These are phyloP conservation scores for Exophiala spinifera DNA, from an alignment of 2,329 filamentous ascomycete genomes.

Conservation along the genomic window DNA sequence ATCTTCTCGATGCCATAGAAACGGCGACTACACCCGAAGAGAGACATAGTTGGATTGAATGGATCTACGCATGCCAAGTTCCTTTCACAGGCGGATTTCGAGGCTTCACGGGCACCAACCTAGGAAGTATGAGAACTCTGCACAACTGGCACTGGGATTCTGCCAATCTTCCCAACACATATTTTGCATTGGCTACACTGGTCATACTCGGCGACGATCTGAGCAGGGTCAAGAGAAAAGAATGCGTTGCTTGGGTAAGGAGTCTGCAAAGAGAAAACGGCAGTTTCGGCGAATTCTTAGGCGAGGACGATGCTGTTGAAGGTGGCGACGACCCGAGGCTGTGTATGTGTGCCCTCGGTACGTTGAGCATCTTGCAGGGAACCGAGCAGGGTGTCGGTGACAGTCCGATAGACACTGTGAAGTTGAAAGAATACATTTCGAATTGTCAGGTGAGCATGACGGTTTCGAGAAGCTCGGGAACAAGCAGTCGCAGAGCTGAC, in stretches of 20 bases:
- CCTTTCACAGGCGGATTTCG: slow-evolving; percentile 77
- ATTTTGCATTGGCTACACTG: slow-evolving; percentile 78
- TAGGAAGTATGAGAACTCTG: slow-evolving; percentile 48
- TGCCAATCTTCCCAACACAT: slow-evolving; percentile 83
- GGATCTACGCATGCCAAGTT: slow-evolving; percentile 85
- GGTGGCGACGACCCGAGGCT: slow-evolving; percentile 80
- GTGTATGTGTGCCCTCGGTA: slow-evolving; percentile 77
- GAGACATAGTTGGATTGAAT: slow-evolving; percentile 53
- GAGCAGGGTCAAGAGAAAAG: slow-evolving; percentile 62
- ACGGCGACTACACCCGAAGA: slow-evolving; percentile 48
- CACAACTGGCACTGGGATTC: slow-evolving; percentile 63
- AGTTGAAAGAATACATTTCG: slow-evolving; percentile 67
- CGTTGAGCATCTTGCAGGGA: slow-evolving; percentile 69
- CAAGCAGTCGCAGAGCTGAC: slow-evolving; percentile 9
- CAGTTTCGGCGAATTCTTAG: slow-evolving; percentile 82
- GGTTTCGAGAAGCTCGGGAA: too few species aligned
- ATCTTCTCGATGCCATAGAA: slow-evolving; percentile 66
- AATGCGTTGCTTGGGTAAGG: slow-evolving; percentile 71
- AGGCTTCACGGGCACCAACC: slow-evolving; percentile 69
- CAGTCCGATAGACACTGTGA: slow-evolving; percentile 71
- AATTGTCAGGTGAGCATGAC: slow-evolving; percentile 54
- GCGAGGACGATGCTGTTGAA: slow-evolving; percentile 46
- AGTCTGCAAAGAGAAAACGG: slow-evolving; percentile 77
- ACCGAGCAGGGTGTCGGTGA: slow-evolving; percentile 59
- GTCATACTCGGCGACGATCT: slow-evolving; percentile 64